Conservation (phyloP, 371 early-diverging fungal genomes). For the Mucor plumbeus region DNA sequence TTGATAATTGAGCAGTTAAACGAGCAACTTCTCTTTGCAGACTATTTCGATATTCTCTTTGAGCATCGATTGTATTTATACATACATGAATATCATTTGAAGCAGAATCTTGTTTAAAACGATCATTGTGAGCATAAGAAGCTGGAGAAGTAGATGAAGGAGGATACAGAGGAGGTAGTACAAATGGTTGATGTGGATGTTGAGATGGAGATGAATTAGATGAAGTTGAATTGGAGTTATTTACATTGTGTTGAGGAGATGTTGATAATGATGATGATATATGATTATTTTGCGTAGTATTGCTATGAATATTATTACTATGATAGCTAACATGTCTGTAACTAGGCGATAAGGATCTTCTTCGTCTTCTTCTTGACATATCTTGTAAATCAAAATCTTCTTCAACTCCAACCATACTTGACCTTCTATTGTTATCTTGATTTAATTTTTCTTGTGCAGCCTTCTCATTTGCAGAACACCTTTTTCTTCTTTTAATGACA, state of each 20-base stretch:
- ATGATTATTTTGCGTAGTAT: background rate
- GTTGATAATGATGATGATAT: background rate
- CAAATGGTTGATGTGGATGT: constrained; percentile 12
- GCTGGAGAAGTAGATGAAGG: constrained; percentile 9
- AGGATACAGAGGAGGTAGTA: constrained; percentile 29
- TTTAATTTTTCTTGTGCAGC: constrained; percentile 9
- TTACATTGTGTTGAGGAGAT: constrained; percentile 4
- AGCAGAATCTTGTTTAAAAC: background rate
- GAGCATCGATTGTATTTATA: constrained; percentile 43
- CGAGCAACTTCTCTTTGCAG: constrained; percentile 63
- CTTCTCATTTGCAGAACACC: constrained; percentile 29
- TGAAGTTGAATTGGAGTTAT: background rate
- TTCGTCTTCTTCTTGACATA: constrained; percentile 47
- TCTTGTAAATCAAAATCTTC: constrained; percentile 72
- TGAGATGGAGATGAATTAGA: constrained; percentile 10
- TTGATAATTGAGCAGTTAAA: constrained; percentile 52
- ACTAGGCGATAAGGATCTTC: constrained; percentile 24
- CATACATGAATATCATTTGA: constrained; percentile 26
- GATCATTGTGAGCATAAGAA: background rate
- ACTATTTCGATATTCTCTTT: constrained; percentile 56
- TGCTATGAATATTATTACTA: background rate
- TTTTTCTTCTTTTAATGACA: constrained; percentile 62
- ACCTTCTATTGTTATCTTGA: constrained; percentile 65
- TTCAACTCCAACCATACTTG: constrained; percentile 50
- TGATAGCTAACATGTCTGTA: constrained; percentile 10